Conservation (phyloP, 2,329 filamentous ascomycete species). For the Arthroderma sp. region DNA sequence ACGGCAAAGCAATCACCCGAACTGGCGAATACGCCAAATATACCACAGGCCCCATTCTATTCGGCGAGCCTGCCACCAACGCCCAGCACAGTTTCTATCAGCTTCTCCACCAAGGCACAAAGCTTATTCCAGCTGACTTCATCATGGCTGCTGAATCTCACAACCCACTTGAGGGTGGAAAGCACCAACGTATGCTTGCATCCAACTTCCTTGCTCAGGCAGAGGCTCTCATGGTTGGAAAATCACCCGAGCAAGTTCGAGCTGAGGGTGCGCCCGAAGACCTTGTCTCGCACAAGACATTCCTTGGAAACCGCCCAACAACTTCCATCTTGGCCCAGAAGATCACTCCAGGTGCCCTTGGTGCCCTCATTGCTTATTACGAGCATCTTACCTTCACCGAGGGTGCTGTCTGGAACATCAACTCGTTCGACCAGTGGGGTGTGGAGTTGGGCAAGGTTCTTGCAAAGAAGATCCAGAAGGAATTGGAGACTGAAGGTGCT, state of each 20-base stretch:
- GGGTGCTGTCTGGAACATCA: constrained; percentile 98
- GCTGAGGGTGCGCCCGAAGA: constrained; percentile 35
- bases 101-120: constrained; percentile 96
- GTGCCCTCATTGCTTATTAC: constrained; percentile 95
- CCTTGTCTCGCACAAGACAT: constrained; percentile 94
- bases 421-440: constrained; percentile 99
- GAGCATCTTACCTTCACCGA: constrained; percentile 98
- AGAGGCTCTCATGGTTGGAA: constrained; percentile 42
- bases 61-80: constrained; percentile 97
- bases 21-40: constrained; percentile 84
- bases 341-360: constrained; percentile 87
- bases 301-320: constrained; percentile 92
- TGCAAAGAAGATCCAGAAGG: constrained; percentile 77
- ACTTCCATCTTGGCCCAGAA: constrained; percentile 86
- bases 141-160: constrained; percentile 92
- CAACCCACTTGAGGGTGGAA: constrained; percentile 83
- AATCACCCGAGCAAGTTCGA: constrained; percentile 36
- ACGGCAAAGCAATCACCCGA: constrained; percentile 92
- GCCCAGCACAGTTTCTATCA: constrained; percentile 99
- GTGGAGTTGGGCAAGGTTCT: constrained; percentile 94
- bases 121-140: constrained; percentile 97
- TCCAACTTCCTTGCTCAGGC: constrained; percentile 40
- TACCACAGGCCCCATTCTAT: constrained; percentile 89
- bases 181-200: constrained; percentile 63
- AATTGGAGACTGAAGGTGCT: constrained; percentile 65